Evolutionary conservation across 352 stramenopile genomes (phyloP).

Genomic region (Phytophthora agathidicida): DNA sequence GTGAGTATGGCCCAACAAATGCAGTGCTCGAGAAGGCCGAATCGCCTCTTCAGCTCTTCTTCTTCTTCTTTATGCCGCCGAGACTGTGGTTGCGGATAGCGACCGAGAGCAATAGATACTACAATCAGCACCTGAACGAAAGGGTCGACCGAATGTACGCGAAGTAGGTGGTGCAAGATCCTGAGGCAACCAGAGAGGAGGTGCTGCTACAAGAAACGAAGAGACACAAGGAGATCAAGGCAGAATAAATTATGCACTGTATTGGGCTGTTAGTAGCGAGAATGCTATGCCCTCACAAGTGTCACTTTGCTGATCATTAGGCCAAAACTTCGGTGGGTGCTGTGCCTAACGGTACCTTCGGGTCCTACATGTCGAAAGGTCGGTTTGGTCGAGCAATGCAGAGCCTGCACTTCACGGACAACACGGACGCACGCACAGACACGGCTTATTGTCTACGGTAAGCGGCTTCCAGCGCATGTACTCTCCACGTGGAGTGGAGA

Average conservation of each 20-base stretch:
- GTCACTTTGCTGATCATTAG: conserved; percentile 8
- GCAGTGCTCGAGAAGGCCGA: conserved; percentile 3
- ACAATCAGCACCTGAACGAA: conserved; percentile 8
- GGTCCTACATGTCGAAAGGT: conserved; percentile 7
- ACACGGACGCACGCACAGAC: not conserved
- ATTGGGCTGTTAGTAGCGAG: conserved; percentile 15
- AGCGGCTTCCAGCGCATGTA: not conserved
- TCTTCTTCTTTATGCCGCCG: conserved; percentile 12
- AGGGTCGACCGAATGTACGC: conserved; percentile 3
- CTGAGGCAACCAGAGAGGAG: not conserved
- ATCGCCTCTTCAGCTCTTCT: conserved; percentile 10
- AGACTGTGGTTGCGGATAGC: conserved; percentile 6
- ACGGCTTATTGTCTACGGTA: conserved; percentile 18
- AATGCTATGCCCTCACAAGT: conserved; percentile 13
- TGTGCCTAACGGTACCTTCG: conserved; percentile 16
- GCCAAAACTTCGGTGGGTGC: not conserved
- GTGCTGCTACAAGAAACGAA: conserved; percentile 1
- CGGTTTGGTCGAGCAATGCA: conserved; percentile 19
- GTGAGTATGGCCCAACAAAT: not conserved
- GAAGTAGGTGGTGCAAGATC: not conserved
- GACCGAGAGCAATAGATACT: conserved; percentile 19
- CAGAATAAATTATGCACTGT: conserved; percentile 10
- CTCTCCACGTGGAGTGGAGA: too few species aligned
- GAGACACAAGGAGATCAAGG: conserved; percentile 15
- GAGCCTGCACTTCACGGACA: conserved; percentile 15